Base-by-base conservation (phyloP, 371 early-diverging fungal species). In the Ecytonucleospora hepatopenaei region DNA sequence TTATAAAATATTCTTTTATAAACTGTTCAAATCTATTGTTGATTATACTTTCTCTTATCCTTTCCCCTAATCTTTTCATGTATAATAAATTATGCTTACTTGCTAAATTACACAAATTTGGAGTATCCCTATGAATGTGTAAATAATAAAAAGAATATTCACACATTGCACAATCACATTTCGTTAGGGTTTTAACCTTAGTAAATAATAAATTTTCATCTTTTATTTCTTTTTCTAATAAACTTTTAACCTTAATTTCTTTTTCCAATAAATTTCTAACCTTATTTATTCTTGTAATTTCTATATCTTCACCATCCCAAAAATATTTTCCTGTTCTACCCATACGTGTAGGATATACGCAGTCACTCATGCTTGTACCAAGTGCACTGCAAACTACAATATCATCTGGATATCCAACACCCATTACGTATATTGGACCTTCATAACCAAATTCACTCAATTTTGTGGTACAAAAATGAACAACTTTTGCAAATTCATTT, bases 301-400 rank as follows among this genome's bases (percentile, higher is more conserved):
- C 73, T 48, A 91, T 68, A 48, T 87, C 83, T 15, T 91, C 92
- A 1, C 83, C 77, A 72, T 86, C 83, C 17, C 87, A 86, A 54
- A 93, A 82, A 2, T 88, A 89, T 71, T 87, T 88, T 27, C 94
- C 94, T 75, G 91, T 92, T 55, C 94, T 85, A 0, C 92, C 92
- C 17, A 92, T 93, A 57, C 94, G 83, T 8, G 94, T 92, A 21
- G 94, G 94, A 76, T 87, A 93, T 2, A 93, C 93, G 79, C 94
- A 93, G 76, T 93, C 94, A 74, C 86, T 89, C 92, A 91, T 92
- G 76, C 92, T 92, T 26, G 88, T 88, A 57, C 94, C 94, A 54
- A 93, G 80, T 27, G 91, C 90, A 33, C 86, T 84, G 81, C 90
- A 90, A 0, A 93, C 87, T 3, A 92, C 88, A 70, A 92, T 74